Base-by-base conservation (phyloP, 2,329 filamentous ascomycete species). In the Davidsoniella eucalypti region DNA sequence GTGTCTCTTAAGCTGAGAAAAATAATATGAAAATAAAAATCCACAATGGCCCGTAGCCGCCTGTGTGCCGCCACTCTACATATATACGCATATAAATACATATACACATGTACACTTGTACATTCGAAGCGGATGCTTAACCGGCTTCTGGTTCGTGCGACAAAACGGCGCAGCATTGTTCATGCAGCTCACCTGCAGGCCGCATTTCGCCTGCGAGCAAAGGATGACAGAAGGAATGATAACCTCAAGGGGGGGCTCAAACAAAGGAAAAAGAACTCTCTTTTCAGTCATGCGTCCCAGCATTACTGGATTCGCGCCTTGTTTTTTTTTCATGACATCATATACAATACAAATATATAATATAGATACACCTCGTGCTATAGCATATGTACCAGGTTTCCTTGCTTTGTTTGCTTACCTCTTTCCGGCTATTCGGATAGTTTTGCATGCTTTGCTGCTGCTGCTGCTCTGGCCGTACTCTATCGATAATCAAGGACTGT, bases 401-500 rank as follows among this genome's bases (percentile, higher is more conserved):
- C n/a, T 12, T 16, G 14, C 16, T 47, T 33, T 39, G 44, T 18
- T 37, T 33, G 10, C 26, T 33, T 12, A 33, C 26, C 26, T 33
- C 26, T 33, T 33, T 33, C 26, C 26, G 26, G 8, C 26, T 33
- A 33, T 12, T 33, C 10, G 26, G 26, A 12, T 33, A 33, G 26
- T 33, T 33, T 33, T 33, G 26, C 26, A 33, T 33, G 8, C 8
- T 33, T 4, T 33, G 26, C 10, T 33, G 21, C 5, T 38, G 33
- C 29, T 37, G 21, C 9, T 38, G 33, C 29, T 37, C 44, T 38
- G 29, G 17, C 7, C 38, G 44, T 18, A 47, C 38, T 8, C 17
- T 18, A 5, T 47, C 44, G 36, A 47, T 39, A 33, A 47, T 47
- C 25, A 39, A n/a, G 9, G 44, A 39, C n/a, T 38, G 44, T 18